phyloP scores from a whole-genome alignment of 768 basidiomycete genomes.

The Tulasnella sp. region DNA sequence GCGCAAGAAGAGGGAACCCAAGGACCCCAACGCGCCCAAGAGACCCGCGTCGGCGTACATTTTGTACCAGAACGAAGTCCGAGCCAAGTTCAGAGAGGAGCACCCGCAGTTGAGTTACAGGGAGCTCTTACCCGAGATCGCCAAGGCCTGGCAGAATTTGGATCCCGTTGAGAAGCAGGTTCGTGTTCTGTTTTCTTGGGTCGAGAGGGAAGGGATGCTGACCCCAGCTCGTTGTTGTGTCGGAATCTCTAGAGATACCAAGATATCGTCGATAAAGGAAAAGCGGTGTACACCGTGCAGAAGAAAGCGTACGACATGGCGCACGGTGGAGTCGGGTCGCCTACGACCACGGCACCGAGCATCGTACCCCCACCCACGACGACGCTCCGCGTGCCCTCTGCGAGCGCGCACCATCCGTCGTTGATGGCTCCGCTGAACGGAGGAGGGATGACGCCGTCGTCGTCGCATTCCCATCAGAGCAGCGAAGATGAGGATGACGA shows the following conservation, averaged over 20 bases:
- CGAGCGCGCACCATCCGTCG: neutral
- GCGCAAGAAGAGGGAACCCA: conserved; percentile 45
- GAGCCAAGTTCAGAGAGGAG: conserved; percentile 54
- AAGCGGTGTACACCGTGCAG: neutral
- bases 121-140: conserved; percentile 61
- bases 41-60: conserved; percentile 88
- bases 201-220: neutral
- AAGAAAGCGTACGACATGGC: conserved; percentile 5
- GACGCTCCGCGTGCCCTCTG: neutral
- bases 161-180: conserved; percentile 1
- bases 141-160: neutral
- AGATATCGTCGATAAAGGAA: conserved; percentile 1
- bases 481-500: conserved; percentile 14
- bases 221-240: neutral
- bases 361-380: neutral
- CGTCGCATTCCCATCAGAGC: neutral
- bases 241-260: neutral
- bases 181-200: neutral
- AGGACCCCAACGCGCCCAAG: conserved; percentile 91
- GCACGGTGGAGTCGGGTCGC: neutral
- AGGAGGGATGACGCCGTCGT: neutral
- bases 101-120: conserved; percentile 55
- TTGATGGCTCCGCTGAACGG: neutral
- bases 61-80: conserved; percentile 85
- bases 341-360: neutral